Evolutionary conservation across 345 rosid genomes (phyloP).

Genomic region (Isatis tinctoria): DNA sequence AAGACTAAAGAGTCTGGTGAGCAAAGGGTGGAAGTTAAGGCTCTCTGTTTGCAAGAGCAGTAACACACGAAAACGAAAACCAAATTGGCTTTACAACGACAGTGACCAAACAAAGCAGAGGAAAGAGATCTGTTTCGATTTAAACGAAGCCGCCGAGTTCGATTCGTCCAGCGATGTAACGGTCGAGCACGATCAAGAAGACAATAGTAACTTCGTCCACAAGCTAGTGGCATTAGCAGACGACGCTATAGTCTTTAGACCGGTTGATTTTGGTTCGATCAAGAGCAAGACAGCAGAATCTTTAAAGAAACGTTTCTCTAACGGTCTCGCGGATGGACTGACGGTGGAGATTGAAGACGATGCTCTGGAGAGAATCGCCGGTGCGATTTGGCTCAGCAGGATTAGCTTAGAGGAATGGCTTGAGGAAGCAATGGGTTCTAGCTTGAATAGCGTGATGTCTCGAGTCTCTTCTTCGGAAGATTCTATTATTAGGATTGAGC

Average conservation of each 20-base stretch:
- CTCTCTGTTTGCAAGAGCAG: constrained; percentile 43
- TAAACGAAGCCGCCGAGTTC: constrained; percentile 67
- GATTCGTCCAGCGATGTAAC: constrained; percentile 86
- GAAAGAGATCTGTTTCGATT: constrained; percentile 70
- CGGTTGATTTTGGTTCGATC: constrained; percentile 59
- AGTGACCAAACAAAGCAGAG: constrained; percentile 52
- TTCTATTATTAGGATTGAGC: constrained; percentile 48
- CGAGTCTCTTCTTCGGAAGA: constrained; percentile 37
- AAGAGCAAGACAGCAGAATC: constrained; percentile 34
- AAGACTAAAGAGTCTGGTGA: constrained; percentile 54
- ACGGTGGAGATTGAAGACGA: constrained; percentile 56
- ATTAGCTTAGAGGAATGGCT: constrained; percentile 78
- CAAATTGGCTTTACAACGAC: constrained; percentile 58
- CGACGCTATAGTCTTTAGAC: constrained; percentile 58
- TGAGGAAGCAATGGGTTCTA: constrained; percentile 63
- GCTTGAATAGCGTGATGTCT: constrained; percentile 52
- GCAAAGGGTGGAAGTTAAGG: constrained; percentile 64
- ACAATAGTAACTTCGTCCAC: constrained; percentile 37
- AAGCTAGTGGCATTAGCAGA: constrained; percentile 54
- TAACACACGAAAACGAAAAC: constrained; percentile 64
- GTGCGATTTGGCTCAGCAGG: constrained; percentile 63
- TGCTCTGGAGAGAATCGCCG: constrained; percentile 65
- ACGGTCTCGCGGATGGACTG: constrained; percentile 30
- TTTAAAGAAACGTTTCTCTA: constrained; percentile 46
- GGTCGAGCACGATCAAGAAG: constrained; percentile 67